Percentiles rank a stretch among this genome's conserved stretches.
Evolutionary conservation across 768 basidiomycete species (phyloP).

Genomic region (Termitomyces heimii): DNA sequence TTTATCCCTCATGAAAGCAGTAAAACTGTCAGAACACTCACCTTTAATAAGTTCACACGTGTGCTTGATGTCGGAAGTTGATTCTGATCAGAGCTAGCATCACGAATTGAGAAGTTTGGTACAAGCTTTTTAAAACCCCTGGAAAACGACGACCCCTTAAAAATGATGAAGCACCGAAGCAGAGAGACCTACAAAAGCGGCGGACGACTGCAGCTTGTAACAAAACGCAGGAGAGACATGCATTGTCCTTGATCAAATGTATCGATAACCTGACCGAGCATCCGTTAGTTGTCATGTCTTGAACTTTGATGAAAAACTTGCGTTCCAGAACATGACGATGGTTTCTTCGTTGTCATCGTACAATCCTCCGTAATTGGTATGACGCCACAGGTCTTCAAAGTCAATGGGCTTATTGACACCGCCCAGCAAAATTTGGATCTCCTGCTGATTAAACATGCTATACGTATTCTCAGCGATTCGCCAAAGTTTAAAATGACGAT

Average conservation of each 20-base stretch:
- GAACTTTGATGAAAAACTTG: conserved; percentile 23
- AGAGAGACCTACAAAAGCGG: conserved; percentile 63
- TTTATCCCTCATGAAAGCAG: background rate
- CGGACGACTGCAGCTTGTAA: conserved; percentile 87
- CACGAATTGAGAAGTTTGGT: conserved; percentile 86
- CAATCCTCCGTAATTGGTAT: conserved; percentile 82
- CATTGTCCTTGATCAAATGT: conserved; percentile 78
- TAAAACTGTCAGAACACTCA: conserved; percentile 17
- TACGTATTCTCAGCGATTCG: background rate
- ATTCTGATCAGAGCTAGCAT: conserved; percentile 65
- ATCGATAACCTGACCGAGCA: conserved; percentile 54
- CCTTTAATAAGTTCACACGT: conserved; percentile 91
- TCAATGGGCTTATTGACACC: conserved; percentile 85
- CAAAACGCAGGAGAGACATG: conserved; percentile 77
- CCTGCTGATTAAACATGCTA: conserved; percentile 97
- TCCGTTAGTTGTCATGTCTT: background rate
- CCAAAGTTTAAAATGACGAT: background rate
- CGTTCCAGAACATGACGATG: conserved; percentile 81
- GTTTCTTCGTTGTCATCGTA: conserved; percentile 68
- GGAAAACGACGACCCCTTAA: background rate
- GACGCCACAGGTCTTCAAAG: conserved; percentile 66
- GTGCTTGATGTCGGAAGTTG: conserved; percentile 77
- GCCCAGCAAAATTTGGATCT: conserved; percentile 87
- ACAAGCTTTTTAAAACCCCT: conserved; percentile 84
- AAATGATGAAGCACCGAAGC: background rate